These are phyloP conservation scores for Boletus vinaceobasis DNA, from an alignment of 768 basidiomycete species.

Conservation along the genomic window DNA sequence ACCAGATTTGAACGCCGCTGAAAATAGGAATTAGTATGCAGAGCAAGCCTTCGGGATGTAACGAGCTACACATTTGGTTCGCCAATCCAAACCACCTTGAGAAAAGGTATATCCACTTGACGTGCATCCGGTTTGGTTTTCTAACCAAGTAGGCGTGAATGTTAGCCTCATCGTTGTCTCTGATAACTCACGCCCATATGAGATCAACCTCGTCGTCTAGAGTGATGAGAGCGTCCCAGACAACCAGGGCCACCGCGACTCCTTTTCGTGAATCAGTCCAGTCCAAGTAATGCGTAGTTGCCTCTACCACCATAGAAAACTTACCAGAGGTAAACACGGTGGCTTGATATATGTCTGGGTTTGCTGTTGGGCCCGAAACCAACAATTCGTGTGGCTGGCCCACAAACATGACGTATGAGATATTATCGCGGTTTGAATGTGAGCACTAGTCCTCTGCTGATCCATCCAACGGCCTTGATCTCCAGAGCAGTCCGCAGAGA, in stretches of 20 bases:
- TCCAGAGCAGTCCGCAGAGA: background rate
- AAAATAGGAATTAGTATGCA: conserved; percentile 4
- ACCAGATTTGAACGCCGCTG: conserved; percentile 5
- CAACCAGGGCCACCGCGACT: conserved; percentile 4
- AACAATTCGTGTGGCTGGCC: background rate
- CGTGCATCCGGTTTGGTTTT: background rate
- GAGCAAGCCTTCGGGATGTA: background rate
- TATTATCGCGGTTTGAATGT: background rate
- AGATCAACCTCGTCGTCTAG: conserved; percentile 14
- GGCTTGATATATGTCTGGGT: conserved; percentile 1
- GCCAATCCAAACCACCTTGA: conserved; percentile 23
- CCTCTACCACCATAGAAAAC: background rate
- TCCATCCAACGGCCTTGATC: background rate
- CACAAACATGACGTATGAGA: background rate
- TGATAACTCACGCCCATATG: conserved; percentile 23
- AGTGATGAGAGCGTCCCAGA: conserved; percentile 19
- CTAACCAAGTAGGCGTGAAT: background rate
- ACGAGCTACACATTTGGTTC: conserved; percentile 10
- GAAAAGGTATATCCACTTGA: conserved; percentile 23
- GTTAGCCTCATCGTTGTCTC: background rate
- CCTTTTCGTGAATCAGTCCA: conserved; percentile 6
- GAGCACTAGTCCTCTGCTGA: background rate
- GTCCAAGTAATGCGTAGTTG: background rate
- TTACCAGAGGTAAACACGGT: conserved; percentile 10
- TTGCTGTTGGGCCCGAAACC: background rate